These are phyloP conservation scores for Rhynchosporium agropyri DNA, from an alignment of 2,329 filamentous ascomycete genomes.

Conservation along the genomic window DNA sequence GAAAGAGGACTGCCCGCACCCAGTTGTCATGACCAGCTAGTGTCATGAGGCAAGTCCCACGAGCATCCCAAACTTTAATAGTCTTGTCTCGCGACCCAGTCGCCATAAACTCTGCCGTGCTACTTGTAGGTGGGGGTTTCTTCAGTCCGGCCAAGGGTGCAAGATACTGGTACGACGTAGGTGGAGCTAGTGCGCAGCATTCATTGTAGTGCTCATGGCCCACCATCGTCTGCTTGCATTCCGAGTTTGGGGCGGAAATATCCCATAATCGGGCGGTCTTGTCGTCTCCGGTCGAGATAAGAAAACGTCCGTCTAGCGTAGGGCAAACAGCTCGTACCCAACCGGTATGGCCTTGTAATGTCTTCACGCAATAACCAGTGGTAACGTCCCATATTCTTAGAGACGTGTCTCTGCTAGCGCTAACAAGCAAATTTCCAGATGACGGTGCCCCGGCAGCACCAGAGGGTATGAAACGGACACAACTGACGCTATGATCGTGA, in stretches of 20 bases:
- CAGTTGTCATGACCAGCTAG: conserved; percentile 91
- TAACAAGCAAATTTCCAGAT: conserved; percentile 82
- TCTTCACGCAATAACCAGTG: conserved; percentile 89
- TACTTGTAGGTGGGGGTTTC: conserved; percentile 73
- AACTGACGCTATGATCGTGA: conserved; percentile 89
- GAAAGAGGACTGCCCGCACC: conserved; percentile 84
- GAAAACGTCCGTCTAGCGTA: conserved; percentile 78
- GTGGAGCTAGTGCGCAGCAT: conserved; percentile 84
- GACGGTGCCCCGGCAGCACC: conserved; percentile 45
- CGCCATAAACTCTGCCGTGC: conserved; percentile 82
- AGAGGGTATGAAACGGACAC: conserved; percentile 68
- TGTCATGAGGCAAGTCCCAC: conserved; percentile 82
- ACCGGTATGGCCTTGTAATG: conserved; percentile 78
- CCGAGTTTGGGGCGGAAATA: conserved; percentile 71
- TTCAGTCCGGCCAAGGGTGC: conserved; percentile 79
- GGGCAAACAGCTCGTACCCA: conserved; percentile 89
- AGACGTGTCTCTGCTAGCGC: conserved; percentile 81
- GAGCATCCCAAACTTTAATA: conserved; percentile 84
- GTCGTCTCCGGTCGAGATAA: conserved; percentile 82
- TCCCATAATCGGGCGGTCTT: conserved; percentile 85
- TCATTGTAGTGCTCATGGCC: conserved; percentile 87
- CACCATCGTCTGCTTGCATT: conserved; percentile 65
- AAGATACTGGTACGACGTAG: conserved; percentile 75
- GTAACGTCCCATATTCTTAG: conserved; percentile 90
- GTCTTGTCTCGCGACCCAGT: conserved; percentile 89